Base-by-base conservation (phyloP, 2,329 filamentous ascomycete genomes). In the Pseudopithomyces chartarum region DNA sequence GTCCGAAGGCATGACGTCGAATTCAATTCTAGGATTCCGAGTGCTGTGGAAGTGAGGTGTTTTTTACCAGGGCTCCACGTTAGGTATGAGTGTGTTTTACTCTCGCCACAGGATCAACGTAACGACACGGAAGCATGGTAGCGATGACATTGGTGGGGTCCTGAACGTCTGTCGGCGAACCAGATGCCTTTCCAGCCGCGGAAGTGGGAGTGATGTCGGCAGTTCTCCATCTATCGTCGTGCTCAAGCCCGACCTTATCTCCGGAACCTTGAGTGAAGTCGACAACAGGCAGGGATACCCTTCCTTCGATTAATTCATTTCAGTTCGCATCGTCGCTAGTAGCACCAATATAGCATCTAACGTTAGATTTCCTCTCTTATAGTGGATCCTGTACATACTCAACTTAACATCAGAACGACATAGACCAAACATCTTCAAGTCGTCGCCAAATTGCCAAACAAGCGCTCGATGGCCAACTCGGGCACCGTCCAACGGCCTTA, bases 1-100 rank as follows among this genome's bases (percentile, higher is more conserved):
- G 19, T 48, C n/a, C 51, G 55, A 48, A 29, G 55, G 33, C 60
- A 62, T 60, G 33, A 20, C 38, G 52, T 15, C n/a, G 38, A 19
- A 19, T 19, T 40, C 11, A 19, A 19, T 17, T 38, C n/a, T 10
- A 40, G n/a, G 8, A n/a, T 19, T 17, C 15, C 19, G 5, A 6
- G 15, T 10, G 19, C 7, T 15, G n/a, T 17, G n/a, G 4, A 40
- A 19, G 8, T 6, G 19, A 17, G 38, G 19, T 8, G 38, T 10
- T n/a, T 40, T n/a, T n/a, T n/a, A n/a, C n/a, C n/a, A n/a, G n/a
- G n/a, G n/a, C 17, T 51, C 15, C 8, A 26, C 26, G 6, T 43
- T 26, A 8, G 19, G 13, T 15, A 42, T 12, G 22, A 15, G 22
- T 42, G 3, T 20, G 20, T 39, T 33, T 19, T 13, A 26, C 17